Base-by-base conservation (phyloP, 2,329 filamentous ascomycete genomes). In the Aureobasidium sp. region DNA sequence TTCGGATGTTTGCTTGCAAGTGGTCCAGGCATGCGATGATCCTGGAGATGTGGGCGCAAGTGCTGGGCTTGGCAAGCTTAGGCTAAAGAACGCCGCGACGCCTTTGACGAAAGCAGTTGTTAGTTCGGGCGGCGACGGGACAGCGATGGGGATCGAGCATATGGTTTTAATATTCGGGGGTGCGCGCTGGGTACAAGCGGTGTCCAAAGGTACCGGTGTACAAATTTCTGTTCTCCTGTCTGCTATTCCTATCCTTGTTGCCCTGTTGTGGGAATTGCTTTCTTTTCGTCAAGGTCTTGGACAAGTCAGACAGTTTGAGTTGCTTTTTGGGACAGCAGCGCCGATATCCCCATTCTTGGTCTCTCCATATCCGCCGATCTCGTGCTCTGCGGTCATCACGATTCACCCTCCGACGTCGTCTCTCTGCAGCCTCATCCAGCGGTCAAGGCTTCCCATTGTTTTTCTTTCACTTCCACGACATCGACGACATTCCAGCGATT, bases 71-170 rank as follows among this genome's bases (percentile, higher is more conserved):
- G 50, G 36, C 50, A 30, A 14, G 50, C 32, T 25, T 41, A 41
- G 36, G 30, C 50, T 34, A 49, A 49, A 50, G 16, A 11, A 54
- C 49, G 49, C 49, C 16, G 27, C 49, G 49, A 54, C 53, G 53
- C 53, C 53, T 27, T 57, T 45, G 53, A 44, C 53, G 53, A 44
- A 57, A 57, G 53, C 53, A 29, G 29, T 4, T 11, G 16, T 50
- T 21, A n/a, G 47, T 32, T 57, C 53, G 53, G 53, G 53, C 53
- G 53, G 53, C 53, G 53, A 57, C 53, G 53, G 53, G 53, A 45
- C 41, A 57, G 29, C 3, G 29, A n/a, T 30, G 45, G 39, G 25
- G 1, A 21, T 34, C 9, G 39, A 36, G 16, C 39, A 41, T 50
- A 25, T 53, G 36, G n/a, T 25, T 53, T 32, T 55, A 16, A 48